phyloP scores from a whole-genome alignment of 306 rosid species.

The Fragaria nilgerrensis region DNA sequence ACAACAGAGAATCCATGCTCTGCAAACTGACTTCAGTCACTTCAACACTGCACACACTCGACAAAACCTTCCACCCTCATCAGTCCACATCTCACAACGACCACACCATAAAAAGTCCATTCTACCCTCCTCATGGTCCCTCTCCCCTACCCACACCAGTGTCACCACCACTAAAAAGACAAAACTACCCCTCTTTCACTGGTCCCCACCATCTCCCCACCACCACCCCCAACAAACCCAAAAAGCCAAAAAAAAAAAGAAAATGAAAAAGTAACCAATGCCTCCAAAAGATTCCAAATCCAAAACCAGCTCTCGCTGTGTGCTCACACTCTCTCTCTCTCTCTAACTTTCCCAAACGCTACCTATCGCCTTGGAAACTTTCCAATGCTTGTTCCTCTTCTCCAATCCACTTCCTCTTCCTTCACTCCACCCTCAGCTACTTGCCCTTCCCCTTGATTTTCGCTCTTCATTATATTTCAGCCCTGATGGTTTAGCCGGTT shows the following conservation, averaged over 20 bases:
- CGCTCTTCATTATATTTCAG: too few species aligned
- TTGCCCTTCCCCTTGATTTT: neutral
- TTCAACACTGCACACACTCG: neutral
- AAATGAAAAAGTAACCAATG: neutral
- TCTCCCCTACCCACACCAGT: constrained; percentile 1
- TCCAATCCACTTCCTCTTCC: neutral
- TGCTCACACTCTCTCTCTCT: constrained; percentile 17
- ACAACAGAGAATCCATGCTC: constrained; percentile 1
- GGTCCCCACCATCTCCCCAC: constrained; percentile 21
- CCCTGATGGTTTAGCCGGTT: neutral
- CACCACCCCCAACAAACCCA: constrained; percentile 1
- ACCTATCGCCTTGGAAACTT: constrained; percentile 23
- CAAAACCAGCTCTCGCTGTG: constrained; percentile 29
- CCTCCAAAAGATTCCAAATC: constrained; percentile 35
- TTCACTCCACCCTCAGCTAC: neutral
- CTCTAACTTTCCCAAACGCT: constrained; percentile 25
- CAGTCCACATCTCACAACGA: neutral
- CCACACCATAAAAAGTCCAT: neutral
- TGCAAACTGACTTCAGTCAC: neutral
- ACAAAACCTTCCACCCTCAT: neutral
- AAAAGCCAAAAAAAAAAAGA: neutral
- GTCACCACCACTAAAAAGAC: constrained; percentile 14
- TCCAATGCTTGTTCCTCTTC: constrained; percentile 14
- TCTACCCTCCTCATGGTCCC: constrained; percentile 5
- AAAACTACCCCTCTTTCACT: constrained; percentile 22